phyloP scores from a whole-genome alignment of 495 filamentous ascomycete genomes.

The Evernia prunastri region DNA sequence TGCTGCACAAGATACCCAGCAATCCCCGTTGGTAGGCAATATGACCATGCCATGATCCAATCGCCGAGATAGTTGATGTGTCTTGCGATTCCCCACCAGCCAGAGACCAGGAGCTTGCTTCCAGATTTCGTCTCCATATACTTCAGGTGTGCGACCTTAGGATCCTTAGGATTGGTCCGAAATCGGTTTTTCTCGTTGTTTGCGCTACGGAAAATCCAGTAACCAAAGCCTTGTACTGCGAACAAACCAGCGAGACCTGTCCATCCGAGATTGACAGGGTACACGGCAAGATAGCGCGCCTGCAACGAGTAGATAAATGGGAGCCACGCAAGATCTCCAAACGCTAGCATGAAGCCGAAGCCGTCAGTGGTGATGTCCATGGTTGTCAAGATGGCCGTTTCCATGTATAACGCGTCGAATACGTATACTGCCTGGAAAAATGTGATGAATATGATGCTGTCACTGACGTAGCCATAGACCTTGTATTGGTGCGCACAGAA shows the following conservation, averaged over 20 bases:
- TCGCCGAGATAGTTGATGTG: conserved; percentile 99
- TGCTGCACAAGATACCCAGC: conserved; percentile 65
- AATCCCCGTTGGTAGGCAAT: conserved; percentile 81
- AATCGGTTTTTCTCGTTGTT: conserved; percentile 96
- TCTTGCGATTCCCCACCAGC: conserved; percentile 90
- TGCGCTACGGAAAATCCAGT: conserved; percentile 81
- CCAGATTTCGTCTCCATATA: conserved; percentile 83
- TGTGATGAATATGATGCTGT: conserved; percentile 79
- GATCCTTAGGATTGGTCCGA: conserved; percentile 80
- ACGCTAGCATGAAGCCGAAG: conserved; percentile 94
- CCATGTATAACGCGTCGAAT: conserved; percentile 82
- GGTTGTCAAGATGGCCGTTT: conserved; percentile 85
- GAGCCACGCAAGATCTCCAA: conserved; percentile 90
- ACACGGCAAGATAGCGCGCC: conserved; percentile 76
- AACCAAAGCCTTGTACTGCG: conserved; percentile 60
- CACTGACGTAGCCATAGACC: conserved; percentile 72
- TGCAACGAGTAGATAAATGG: conserved; percentile 86
- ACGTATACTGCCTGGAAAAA: conserved; percentile 77
- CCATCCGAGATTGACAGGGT: conserved; percentile 70
- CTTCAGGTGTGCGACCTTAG: conserved; percentile 69
- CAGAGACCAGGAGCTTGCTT: conserved; percentile 71
- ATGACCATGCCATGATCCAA: conserved; percentile 91
- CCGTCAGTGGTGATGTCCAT: conserved; percentile 95
- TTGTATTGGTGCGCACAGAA: conserved; percentile 85
- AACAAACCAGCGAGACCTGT: conserved; percentile 55